Percentiles rank a stretch among this genome's conserved stretches.
Evolutionary conservation across 352 stramenopile genomes (phyloP).

Genomic region (Phytophthora pluvialis): DNA sequence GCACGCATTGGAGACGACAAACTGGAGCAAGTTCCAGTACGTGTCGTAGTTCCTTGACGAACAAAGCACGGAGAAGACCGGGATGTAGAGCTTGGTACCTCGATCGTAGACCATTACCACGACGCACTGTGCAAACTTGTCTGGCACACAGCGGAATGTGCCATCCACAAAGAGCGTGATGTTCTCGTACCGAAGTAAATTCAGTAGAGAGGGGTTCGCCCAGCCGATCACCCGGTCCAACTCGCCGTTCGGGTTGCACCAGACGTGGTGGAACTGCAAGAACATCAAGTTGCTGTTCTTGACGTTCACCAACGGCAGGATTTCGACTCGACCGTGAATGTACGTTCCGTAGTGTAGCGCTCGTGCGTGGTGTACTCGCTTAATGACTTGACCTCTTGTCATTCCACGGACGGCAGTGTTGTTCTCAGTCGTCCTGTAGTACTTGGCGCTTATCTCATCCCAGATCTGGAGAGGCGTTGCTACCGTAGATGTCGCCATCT

Average conservation of each 20-base stretch:
- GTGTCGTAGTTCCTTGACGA: slow-evolving; percentile 7
- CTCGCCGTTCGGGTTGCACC: slow-evolving; percentile 2
- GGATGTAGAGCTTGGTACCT: slow-evolving; percentile 10
- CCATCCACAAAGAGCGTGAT: too few species aligned
- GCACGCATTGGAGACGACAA: slow-evolving; percentile 3
- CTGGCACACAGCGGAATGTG: not conserved
- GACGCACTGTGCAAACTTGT: slow-evolving; percentile 8
- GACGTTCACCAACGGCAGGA: not conserved
- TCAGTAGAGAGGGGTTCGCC: slow-evolving; percentile 3
- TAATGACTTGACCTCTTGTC: slow-evolving; percentile 1
- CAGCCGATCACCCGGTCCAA: slow-evolving; percentile 14
- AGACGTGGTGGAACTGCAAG: slow-evolving; percentile 10
- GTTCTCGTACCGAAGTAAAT: slow-evolving; percentile 10
- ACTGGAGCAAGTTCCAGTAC: slow-evolving; percentile 15
- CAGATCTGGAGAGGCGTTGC: slow-evolving; percentile 12
- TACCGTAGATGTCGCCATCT: slow-evolving; percentile 8
- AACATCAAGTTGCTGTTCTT: slow-evolving; percentile 5
- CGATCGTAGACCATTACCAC: slow-evolving; percentile 18
- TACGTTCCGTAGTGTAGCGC: slow-evolving; percentile 5
- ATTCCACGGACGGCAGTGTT: not conserved
- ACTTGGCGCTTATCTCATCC: slow-evolving; percentile 4
- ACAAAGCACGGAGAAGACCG: slow-evolving; percentile 1
- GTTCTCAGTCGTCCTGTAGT: not conserved
- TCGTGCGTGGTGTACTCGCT: slow-evolving; percentile 8
- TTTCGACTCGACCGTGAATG: slow-evolving; percentile 9